A percentile compares a stretch with the other conserved stretches of the same genome.
These are phyloP conservation scores for Scorias spongiosa DNA, from an alignment of 2,329 filamentous ascomycete species.

Conservation along the genomic window DNA sequence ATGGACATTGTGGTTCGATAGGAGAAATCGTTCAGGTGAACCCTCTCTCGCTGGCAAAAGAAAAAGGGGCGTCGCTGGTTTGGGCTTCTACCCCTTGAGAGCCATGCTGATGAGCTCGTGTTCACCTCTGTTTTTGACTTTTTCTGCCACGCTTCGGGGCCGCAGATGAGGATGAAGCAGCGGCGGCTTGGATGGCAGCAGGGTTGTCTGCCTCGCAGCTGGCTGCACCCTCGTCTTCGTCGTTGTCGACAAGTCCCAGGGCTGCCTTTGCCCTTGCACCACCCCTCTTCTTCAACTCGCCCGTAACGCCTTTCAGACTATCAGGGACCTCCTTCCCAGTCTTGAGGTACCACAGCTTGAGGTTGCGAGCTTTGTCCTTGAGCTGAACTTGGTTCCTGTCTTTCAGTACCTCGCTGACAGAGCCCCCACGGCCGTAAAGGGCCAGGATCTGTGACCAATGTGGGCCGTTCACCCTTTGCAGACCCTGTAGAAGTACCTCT, in stretches of 20 bases:
- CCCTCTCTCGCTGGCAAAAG: too few relatives aligned
- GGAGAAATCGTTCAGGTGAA: too few relatives aligned
- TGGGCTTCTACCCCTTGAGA: too few relatives aligned
- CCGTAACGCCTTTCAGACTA: constrained; percentile 74
- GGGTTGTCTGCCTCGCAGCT: background rate
- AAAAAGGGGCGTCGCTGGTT: too few relatives aligned
- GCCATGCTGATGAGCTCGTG: too few relatives aligned
- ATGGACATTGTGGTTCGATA: too few relatives aligned
- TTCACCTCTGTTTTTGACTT: too few relatives aligned
- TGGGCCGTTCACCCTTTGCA: constrained; percentile 77
- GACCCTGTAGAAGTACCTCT: constrained; percentile 73
- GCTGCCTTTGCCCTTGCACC: constrained; percentile 21
- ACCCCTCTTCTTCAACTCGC: constrained; percentile 63
- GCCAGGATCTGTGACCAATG: constrained; percentile 88
- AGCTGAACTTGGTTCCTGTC: constrained; percentile 83
- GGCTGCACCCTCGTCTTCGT: constrained; percentile 1
- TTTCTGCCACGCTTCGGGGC: too few relatives aligned
- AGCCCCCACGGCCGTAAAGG: constrained; percentile 66
- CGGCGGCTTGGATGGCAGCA: too few relatives aligned
- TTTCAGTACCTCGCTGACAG: constrained; percentile 67
- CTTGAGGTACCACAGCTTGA: constrained; percentile 86
- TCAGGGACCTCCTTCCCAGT: constrained; percentile 82
- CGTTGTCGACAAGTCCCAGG: constrained; percentile 10
- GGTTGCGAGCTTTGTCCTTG: constrained; percentile 80
- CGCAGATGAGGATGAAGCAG: too few relatives aligned